Evolutionary conservation across 1,284 basidiomycete genomes (phyloP), one percentile per base, ranked within the genome.

Genomic region (Tilletia horrida): DNA sequence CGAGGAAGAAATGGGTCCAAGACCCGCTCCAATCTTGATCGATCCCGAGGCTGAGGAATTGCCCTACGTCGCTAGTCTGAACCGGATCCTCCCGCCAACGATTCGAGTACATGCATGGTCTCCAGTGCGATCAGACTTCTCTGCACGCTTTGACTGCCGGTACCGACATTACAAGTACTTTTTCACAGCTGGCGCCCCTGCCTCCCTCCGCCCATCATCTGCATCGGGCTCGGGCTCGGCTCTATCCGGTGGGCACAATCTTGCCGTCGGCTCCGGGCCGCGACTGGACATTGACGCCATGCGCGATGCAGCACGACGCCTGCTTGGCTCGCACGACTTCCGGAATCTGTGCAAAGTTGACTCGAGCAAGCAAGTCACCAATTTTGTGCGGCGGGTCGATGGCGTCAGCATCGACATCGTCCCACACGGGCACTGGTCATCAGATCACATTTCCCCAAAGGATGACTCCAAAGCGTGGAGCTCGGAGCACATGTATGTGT

Each of bases 131-230:
- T 79, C 86, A 6, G 81, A 84, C 43, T 98, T 98, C 82, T 93
- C 93, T 45, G 88, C 94, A 1, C 88, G 95, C 1, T 95, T 92
- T 84, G 90, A 89, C 25, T 97, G 94, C 84, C 85, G 84, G 67
- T 89, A 88, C 77, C 85, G 95, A 43, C 95, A 98, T 82, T 99
- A 98, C 88, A 97, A 97, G 82, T 99, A 98, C 84, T 95, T 97
- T 82, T 98, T 81, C 71, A 69, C 74, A 18, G 62, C 67, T 11
- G 80, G 80, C 3, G 71, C 76, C 2, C 76, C 79, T 0, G 7
- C 40, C 0, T 8, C 67, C 21, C 69, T 80, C 29, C 69, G 61
- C 18, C 69, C 71, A 7, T 65, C 68, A 8, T 50, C 66, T 3
- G 42, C 64, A 2, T 43, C 59, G 13, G 50, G 25, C 6, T 64